Conservation (phyloP, 805 yeast genomes). For the Candida khao-thaluensis region DNA sequence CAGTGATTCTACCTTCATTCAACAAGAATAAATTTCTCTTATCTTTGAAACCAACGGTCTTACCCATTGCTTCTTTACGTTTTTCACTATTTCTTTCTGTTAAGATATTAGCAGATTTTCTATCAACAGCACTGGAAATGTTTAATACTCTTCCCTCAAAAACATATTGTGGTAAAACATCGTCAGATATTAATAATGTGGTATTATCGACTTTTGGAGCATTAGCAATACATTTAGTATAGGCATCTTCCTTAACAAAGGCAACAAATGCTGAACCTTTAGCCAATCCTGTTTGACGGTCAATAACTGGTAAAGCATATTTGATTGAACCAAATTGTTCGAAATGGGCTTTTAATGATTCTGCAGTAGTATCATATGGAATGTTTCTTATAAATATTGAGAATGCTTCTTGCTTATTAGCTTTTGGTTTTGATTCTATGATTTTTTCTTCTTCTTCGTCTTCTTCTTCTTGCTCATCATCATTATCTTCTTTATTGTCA, state of each 20-base stretch:
- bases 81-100: conserved; percentile 71
- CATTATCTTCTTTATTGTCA: conserved; percentile 25
- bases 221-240: conserved; percentile 62
- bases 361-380: conserved; percentile 91
- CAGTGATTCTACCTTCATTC: conserved; percentile 90
- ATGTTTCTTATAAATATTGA: conserved; percentile 88
- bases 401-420: conserved; percentile 62
- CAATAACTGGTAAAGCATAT: conserved; percentile 92
- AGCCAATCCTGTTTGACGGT: conserved; percentile 79
- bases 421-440: conserved; percentile 18
- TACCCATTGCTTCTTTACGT: conserved; percentile 76
- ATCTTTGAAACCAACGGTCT: conserved; percentile 76
- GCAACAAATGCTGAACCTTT: conserved; percentile 96
- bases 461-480: conserved; percentile 28
- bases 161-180: conserved; percentile 84
- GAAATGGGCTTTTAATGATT: conserved; percentile 75
- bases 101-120: conserved; percentile 74
- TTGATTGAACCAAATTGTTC: conserved; percentile 79
- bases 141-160: conserved; percentile 90
- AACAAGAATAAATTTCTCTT: conserved; percentile 80
- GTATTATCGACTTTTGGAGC: conserved; percentile 71
- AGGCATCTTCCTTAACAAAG: conserved; percentile 61
- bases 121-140: conserved; percentile 79
- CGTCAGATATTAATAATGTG: conserved; percentile 83
- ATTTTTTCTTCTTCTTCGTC: conserved; percentile 24